Evolutionary conservation across 345 rosid genomes (phyloP).

Genomic region (Punica granatum): DNA sequence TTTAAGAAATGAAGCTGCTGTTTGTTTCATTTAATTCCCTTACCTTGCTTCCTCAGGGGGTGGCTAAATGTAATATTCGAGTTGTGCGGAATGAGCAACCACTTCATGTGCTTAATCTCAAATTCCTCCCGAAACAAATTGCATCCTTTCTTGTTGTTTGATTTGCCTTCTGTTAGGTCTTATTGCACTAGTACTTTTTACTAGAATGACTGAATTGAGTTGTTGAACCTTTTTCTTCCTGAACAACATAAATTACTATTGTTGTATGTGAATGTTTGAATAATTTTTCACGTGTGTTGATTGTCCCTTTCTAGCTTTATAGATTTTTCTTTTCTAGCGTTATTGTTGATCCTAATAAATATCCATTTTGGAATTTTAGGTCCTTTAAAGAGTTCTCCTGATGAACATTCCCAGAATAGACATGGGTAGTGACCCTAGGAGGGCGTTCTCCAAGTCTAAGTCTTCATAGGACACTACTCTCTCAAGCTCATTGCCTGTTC

Average conservation of each 20-base stretch:
- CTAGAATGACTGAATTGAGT: not conserved
- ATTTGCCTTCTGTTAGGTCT: not conserved
- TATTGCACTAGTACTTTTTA: not conserved
- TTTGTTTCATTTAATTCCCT: not conserved
- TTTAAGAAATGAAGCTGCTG: not conserved
- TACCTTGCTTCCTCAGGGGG: not conserved
- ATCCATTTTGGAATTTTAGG: not conserved
- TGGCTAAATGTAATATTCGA: not conserved
- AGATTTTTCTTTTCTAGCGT: not conserved
- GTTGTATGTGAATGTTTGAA: not conserved
- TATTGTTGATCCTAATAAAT: not conserved
- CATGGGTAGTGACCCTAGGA: constrained; percentile 9
- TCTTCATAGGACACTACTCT: constrained; percentile 57
- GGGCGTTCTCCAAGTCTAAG: not conserved
- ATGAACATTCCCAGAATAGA: not conserved
- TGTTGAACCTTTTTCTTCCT: not conserved
- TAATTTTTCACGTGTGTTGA: not conserved
- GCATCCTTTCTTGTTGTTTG: not conserved
- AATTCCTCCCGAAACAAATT: not conserved
- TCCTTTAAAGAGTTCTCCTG: not conserved
- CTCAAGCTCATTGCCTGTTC: constrained; percentile 79
- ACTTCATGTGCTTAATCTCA: not conserved
- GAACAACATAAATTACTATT: not conserved
- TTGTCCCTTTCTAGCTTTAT: not conserved
- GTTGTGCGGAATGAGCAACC: not conserved